Base-by-base conservation (phyloP, 805 yeast species). In the Nakazawaea sp. region DNA sequence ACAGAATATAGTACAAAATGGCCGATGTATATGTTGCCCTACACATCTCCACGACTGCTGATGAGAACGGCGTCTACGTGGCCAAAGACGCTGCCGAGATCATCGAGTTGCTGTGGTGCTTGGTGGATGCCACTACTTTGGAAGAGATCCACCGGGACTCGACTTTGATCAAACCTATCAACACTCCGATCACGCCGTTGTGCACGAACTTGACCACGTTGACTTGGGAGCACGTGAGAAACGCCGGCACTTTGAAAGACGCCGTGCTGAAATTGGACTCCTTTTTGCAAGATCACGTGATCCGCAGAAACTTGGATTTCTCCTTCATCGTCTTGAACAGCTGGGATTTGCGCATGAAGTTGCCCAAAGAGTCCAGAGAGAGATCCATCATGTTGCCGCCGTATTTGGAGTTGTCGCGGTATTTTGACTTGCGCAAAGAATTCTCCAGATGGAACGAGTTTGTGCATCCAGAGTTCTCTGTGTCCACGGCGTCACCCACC, bases 311-410 rank as follows among this genome's bases (percentile, higher is more conserved):
- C 9, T 54, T 58, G 33, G 78, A 77, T 27, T 80, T 84, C 53
- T 64, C 78, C 3, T 74, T 87, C 46, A 78, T 87, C 33, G 70
- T 87, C 1, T 64, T 75, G 43, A 75, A 77, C 50, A 62, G 72
- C 12, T 78, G 81, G 80, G 80, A 80, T 49, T 61, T 88, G 33
- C 69, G 88, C 42, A 89, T 89, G 33, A 81, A 80, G 50, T 60
- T 89, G 25, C 81, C 83, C 10, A 69, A 94, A 33, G 95, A 87
- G 54, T 85, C 95, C 6, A 66, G 86, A 28, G 95, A 85, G 52
- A 76, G 81, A 52, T 70, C 75, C 9, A 78, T 82, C 40, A 70
- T 67, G 4, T 66, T 88, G 39, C 96, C 96, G 0, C 66, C 72
- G 4, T 85, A 81, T 53, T 59, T 89, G 41, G 85, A 80, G 53